These are phyloP conservation scores for Rhodocollybia butyracea DNA, from an alignment of 768 basidiomycete species.

Conservation along the genomic window DNA sequence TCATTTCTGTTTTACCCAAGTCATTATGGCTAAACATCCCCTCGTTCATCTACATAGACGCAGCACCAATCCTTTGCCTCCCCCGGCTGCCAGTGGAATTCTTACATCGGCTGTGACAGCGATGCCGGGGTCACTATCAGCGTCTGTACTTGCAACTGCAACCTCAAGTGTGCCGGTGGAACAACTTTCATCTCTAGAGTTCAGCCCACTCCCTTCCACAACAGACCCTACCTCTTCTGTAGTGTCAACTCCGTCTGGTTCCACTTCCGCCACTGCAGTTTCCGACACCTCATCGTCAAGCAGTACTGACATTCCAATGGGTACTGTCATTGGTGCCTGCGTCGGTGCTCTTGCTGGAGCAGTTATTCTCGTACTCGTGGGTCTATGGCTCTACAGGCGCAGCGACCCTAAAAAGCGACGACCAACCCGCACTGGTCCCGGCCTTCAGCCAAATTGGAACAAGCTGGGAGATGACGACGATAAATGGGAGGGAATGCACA, in stretches of 20 bases:
- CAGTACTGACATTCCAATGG: constrained; percentile 35
- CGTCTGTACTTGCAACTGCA: constrained; percentile 14
- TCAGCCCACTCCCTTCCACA: too few relatives aligned
- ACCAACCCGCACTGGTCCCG: constrained; percentile 36
- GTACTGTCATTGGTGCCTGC: constrained; percentile 62
- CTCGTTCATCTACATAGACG: not conserved
- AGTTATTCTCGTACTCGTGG: constrained; percentile 46
- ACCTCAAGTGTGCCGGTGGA: too few relatives aligned
- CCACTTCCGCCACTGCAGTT: constrained; percentile 14
- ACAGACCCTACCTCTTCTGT: constrained; percentile 14
- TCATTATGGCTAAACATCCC: not conserved
- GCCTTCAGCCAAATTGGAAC: constrained; percentile 41
- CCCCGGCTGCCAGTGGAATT: constrained; percentile 19
- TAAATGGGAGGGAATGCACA: constrained; percentile 39
- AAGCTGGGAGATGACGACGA: constrained; percentile 52
- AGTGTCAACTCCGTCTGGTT: constrained; percentile 11
- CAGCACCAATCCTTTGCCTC: not conserved
- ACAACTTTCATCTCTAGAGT: too few relatives aligned
- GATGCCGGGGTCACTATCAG: not conserved
- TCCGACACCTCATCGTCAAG: constrained; percentile 19
- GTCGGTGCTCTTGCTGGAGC: constrained; percentile 59
- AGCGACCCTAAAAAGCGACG: constrained; percentile 37
- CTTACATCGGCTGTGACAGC: constrained; percentile 9
- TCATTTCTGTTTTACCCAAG: not conserved
- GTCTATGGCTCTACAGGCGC: constrained; percentile 52